These are phyloP conservation scores for Cladosporium velox DNA, from an alignment of 2,329 filamentous ascomycete genomes.

Conservation along the genomic window DNA sequence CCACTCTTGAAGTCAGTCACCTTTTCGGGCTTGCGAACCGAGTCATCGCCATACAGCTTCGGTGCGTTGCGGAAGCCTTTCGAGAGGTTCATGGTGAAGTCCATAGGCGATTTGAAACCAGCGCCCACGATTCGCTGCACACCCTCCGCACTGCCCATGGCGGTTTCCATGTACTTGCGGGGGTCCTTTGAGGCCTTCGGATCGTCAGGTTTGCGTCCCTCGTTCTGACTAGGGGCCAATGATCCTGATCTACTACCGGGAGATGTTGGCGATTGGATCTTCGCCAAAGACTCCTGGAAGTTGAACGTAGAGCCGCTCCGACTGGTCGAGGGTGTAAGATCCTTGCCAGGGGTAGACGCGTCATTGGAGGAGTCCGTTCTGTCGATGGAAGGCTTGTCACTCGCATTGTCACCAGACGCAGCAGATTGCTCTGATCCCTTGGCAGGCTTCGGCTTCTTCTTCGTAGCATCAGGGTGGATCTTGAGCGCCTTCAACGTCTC, in stretches of 20 bases:
- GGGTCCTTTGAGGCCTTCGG: constrained; percentile 15
- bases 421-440: constrained; percentile 20
- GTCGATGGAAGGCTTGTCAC: constrained; percentile 1
- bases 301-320: constrained; percentile 34
- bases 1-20: constrained; percentile 78
- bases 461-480: constrained; percentile 42
- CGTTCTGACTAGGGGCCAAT: constrained; percentile 25
- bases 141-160: constrained; percentile 38
- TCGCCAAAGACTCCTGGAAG: constrained; percentile 34
- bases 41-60: constrained; percentile 80
- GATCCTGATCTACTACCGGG: constrained; percentile 24
- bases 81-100: constrained; percentile 78
- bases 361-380: constrained; percentile 5
- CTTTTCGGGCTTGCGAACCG: constrained; percentile 73
- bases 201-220: background rate
- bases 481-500: constrained; percentile 54
- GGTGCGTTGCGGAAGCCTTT: constrained; percentile 89
- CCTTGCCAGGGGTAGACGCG: constrained; percentile 10
- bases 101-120: constrained; percentile 73
- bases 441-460: constrained; percentile 30
- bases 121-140: constrained; percentile 40
- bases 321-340: constrained; percentile 26
- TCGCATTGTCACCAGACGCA: background rate
- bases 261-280: constrained; percentile 25
- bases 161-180: constrained; percentile 31